phyloP scores from a whole-genome alignment of 495 filamentous ascomycete species.

The Aspergillus carlsbadensis region DNA sequence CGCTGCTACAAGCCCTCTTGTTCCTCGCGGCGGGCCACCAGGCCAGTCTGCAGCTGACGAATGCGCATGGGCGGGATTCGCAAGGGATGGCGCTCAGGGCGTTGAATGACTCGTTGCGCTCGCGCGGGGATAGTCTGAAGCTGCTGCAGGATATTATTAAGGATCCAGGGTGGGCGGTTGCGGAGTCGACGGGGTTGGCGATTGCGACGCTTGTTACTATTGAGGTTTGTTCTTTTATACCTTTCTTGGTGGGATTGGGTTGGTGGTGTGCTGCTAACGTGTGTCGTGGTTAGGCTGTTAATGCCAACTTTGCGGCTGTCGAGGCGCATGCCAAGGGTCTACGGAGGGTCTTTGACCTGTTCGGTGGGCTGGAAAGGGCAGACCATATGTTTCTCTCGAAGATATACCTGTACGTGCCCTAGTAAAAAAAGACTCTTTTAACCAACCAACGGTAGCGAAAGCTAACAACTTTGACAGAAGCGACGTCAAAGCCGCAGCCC shows the following conservation, averaged over 20 bases:
- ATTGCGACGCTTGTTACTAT: constrained; percentile 2
- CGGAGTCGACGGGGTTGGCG: constrained; percentile 2
- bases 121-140: constrained; percentile 2
- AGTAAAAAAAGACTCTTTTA: not conserved
- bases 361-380: no score
- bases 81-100: not conserved
- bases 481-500: constrained; percentile 5
- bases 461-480: not conserved
- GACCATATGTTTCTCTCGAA: no score
- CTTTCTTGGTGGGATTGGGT: not conserved
- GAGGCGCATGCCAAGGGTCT: constrained; percentile 10
- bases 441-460: no score
- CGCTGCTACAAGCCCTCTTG: constrained; percentile 7
- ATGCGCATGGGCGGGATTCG: not conserved
- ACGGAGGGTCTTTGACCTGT: not conserved
- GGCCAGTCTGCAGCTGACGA: constrained; percentile 1
- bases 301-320: constrained; percentile 2
- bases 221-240: not conserved
- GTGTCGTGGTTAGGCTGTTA: not conserved
- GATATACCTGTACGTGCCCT: constrained; percentile 7
- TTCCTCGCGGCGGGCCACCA: constrained; percentile 11
- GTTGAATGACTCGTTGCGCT: not conserved
- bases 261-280: no score
- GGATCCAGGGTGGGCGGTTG: not conserved
- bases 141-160: constrained; percentile 1